These are phyloP conservation scores for Cordyceps militaris DNA, from an alignment of 2,329 filamentous ascomycete species.

Conservation along the genomic window DNA sequence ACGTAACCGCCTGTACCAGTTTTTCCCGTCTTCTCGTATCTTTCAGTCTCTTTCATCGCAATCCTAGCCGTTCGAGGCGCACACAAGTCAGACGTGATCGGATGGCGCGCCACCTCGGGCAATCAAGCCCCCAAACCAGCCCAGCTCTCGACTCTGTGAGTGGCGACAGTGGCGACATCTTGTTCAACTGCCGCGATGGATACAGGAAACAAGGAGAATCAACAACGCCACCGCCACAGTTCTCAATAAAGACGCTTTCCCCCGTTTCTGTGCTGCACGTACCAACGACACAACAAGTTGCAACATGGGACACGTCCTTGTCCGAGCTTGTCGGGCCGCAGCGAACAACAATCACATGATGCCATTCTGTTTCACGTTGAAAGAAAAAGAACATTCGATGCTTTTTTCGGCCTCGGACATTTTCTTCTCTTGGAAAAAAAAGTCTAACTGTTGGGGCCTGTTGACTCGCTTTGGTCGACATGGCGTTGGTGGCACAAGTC, in stretches of 20 bases:
- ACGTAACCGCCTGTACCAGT: background rate
- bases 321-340: background rate
- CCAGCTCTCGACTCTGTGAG: background rate
- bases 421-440: too few relatives aligned
- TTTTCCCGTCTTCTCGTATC: background rate
- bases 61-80: too few relatives aligned
- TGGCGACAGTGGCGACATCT: background rate
- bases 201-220: background rate
- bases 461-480: too few relatives aligned
- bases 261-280: background rate
- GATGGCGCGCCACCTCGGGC: slow-evolving; percentile 1
- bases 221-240: background rate
- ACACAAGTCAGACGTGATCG: background rate
- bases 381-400: background rate
- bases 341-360: slow-evolving; percentile 9
- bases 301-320: background rate
- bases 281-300: too few relatives aligned
- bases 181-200: background rate
- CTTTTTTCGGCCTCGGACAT: background rate
- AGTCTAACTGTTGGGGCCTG: too few relatives aligned
- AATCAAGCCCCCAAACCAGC: background rate
- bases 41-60: too few relatives aligned
- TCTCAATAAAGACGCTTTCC: background rate
- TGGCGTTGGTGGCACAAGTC: too few relatives aligned
- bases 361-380: slow-evolving; percentile 5